Evolutionary conservation across 2,329 filamentous ascomycete species (phyloP).

Genomic region (Verticillium isaacii): DNA sequence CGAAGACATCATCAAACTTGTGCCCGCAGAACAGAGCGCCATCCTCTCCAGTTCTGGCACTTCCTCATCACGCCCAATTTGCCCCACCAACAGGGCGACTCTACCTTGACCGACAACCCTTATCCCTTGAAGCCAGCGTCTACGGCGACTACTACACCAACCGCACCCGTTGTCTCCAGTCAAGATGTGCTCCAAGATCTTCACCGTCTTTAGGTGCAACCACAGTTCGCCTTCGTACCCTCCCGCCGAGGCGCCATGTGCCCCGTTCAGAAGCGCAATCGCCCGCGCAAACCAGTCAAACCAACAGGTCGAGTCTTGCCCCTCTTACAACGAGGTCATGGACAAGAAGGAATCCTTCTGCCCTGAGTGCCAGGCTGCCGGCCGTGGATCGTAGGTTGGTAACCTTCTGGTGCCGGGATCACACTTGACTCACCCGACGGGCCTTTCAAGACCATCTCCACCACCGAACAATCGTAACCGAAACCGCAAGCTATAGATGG

Average conservation of each 20-base stretch:
- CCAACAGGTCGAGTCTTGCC: background rate
- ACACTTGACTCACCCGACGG: background rate
- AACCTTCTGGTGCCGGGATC: background rate
- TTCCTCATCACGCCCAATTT: too few relatives aligned
- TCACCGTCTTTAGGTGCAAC: slow-evolving; percentile 6
- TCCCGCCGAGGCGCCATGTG: background rate
- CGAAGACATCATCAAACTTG: too few relatives aligned
- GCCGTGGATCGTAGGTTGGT: slow-evolving; percentile 12
- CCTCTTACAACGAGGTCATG: background rate
- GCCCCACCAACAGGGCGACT: too few relatives aligned
- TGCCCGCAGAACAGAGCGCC: too few relatives aligned
- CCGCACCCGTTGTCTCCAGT: background rate
- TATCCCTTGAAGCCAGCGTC: too few relatives aligned
- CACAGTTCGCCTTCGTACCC: slow-evolving; percentile 1
- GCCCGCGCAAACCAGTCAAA: slow-evolving; percentile 2
- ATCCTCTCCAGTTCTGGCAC: too few relatives aligned
- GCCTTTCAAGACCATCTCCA: background rate
- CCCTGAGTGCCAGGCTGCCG: slow-evolving; percentile 5
- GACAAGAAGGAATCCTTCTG: slow-evolving; percentile 2
- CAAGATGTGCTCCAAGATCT: slow-evolving; percentile 6
- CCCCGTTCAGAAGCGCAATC: slow-evolving; percentile 1
- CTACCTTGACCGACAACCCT: too few relatives aligned
- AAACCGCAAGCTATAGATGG: background rate
- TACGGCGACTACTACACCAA: too few relatives aligned
- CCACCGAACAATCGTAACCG: background rate